phyloP scores from a whole-genome alignment of 2,329 filamentous ascomycete genomes.

The Pseudocercospora pini-densiflorae region DNA sequence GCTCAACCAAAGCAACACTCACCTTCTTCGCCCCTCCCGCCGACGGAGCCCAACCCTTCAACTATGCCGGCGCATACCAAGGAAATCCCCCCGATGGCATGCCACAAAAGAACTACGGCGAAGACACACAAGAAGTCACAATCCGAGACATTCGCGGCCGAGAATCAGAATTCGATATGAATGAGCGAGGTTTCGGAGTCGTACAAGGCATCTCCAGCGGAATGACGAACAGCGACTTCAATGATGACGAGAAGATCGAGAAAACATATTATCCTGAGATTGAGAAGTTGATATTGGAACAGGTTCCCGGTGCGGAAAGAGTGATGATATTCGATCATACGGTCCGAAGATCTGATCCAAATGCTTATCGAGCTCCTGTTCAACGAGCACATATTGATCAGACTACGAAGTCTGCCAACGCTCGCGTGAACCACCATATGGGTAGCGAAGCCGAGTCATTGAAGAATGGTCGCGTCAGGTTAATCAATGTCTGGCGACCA shows the following conservation, averaged over 20 bases:
- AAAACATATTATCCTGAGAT: constrained; percentile 84
- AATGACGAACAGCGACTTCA: constrained; percentile 60
- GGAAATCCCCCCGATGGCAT: constrained; percentile 62
- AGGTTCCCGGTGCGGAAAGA: constrained; percentile 67
- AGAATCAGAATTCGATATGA: constrained; percentile 69
- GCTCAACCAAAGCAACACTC: constrained; percentile 65
- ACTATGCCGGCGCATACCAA: constrained; percentile 52
- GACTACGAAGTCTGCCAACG: constrained; percentile 66
- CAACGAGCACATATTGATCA: constrained; percentile 82
- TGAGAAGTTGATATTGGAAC: constrained; percentile 69
- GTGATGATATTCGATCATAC: constrained; percentile 88
- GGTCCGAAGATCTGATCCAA: constrained; percentile 68
- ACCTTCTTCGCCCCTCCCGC: constrained; percentile 68
- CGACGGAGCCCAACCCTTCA: constrained; percentile 64
- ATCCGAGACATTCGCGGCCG: constrained; percentile 76
- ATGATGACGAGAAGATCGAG: constrained; percentile 70
- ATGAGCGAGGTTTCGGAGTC: constrained; percentile 75
- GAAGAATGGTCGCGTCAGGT: constrained; percentile 72
- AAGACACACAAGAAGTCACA: constrained; percentile 55
- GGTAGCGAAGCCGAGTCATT: constrained; percentile 69
- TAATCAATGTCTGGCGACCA: constrained; percentile 85
- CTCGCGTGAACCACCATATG: constrained; percentile 71
- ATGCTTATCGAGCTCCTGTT: constrained; percentile 70
- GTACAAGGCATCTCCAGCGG: constrained; percentile 57
- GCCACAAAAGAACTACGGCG: constrained; percentile 68